Conservation (phyloP, 257 asterid species). For the Solanum lycopersicoides region DNA sequence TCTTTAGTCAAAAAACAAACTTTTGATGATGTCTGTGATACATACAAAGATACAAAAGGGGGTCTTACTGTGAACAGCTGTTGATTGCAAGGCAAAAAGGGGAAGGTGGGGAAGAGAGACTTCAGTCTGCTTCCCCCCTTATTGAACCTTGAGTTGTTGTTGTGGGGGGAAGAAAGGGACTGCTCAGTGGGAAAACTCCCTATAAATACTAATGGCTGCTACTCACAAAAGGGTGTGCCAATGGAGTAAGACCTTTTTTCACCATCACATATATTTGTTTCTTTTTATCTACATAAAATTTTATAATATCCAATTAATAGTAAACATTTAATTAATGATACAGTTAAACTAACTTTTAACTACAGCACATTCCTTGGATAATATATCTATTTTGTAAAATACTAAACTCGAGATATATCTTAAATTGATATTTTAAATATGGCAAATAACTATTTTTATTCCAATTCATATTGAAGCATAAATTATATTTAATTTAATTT, state of each 20-base stretch:
- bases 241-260: not conserved
- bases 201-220: conserved; percentile 2
- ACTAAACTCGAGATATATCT: not conserved
- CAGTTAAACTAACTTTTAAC: not conserved
- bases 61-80: not conserved
- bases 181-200: conserved; percentile 21
- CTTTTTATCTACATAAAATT: not conserved
- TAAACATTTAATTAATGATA: not conserved
- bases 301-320: not conserved
- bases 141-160: conserved; percentile 22
- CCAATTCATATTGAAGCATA: not conserved
- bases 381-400: too few relatives aligned
- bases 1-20: not conserved
- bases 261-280: not conserved
- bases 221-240: not conserved
- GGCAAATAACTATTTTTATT: too few relatives aligned
- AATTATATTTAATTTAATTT: too few relatives aligned
- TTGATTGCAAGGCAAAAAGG: not conserved
- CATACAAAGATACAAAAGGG: not conserved
- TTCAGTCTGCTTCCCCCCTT: conserved; percentile 31
- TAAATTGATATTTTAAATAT: not conserved
- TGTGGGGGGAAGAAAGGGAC: conserved; percentile 22
- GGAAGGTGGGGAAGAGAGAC: conserved; percentile 13
- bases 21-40: not conserved
- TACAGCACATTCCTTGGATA: not conserved